Conservation (phyloP, 116 monocot species). For the Cymodocea nodosa region DNA sequence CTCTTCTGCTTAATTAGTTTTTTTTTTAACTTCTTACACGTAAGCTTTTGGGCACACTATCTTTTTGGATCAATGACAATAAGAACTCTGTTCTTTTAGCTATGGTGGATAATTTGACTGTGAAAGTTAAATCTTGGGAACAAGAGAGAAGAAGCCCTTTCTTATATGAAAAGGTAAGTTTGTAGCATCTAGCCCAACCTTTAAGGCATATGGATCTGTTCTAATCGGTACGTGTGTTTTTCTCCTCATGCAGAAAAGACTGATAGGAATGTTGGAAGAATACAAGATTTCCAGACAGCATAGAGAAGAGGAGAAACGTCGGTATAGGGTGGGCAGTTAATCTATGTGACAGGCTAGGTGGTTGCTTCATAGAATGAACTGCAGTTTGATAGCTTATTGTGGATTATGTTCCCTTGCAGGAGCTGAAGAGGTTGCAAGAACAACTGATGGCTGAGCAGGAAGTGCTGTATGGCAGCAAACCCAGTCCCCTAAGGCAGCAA, state of each 20-base stretch:
- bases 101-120: constrained; percentile 52
- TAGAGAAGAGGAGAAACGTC: constrained; percentile 68
- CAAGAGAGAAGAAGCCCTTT: constrained; percentile 56
- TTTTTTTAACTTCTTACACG: background rate
- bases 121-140: constrained; percentile 80
- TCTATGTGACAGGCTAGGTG: background rate
- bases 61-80: background rate
- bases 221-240: background rate
- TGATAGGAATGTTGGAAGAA: constrained; percentile 50
- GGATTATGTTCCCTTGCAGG: constrained; percentile 24
- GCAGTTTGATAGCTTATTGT: too few relatives aligned
- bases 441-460: constrained; percentile 68
- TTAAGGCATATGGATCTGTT: background rate
- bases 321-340: constrained; percentile 35
- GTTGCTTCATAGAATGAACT: too few relatives aligned
- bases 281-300: constrained; percentile 37
- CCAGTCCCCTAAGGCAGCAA: constrained; percentile 63
- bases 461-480: constrained; percentile 52
- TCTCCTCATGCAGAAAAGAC: constrained; percentile 21
- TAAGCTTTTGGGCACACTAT: background rate
- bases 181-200: background rate
- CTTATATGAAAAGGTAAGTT: constrained; percentile 55
- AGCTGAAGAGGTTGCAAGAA: constrained; percentile 77
- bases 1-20: background rate
- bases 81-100: constrained; percentile 11